Evolutionary conservation across 2,329 filamentous ascomycete genomes (phyloP), one percentile per base, ranked within the genome.

Genomic region (Aspergillus terreus): DNA sequence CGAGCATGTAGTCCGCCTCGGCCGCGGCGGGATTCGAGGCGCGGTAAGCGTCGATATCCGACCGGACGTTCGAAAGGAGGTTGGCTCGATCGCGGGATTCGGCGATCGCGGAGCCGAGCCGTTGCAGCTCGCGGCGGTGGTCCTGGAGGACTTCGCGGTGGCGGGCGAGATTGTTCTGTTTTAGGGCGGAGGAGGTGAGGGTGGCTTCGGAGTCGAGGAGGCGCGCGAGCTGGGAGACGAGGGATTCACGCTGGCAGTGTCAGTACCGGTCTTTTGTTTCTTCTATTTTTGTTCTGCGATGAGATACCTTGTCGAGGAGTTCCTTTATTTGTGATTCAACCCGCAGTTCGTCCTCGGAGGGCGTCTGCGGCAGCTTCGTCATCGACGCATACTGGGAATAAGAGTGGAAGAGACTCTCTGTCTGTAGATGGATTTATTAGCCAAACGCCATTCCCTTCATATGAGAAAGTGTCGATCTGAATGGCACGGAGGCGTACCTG

Each of bases 1-100:
- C 87, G 25, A 99, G 81, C 92, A 99, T 96, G 77, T 97, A 99
- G 55, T 99, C 92, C 44, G 90, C 90, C 75, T 97, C 94, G 49
- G 86, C 88, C 2, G 85, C 84, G 61, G 83, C 88, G 7, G 90
- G 89, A 68, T 95, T 94, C 51, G 83, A 84, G 46, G 86, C 83
- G 49, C 88, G 88, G 76, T 96, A 96, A 49, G 90, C 85, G 70
- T 90, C 82, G 71, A 97, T 97, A 70, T 99, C 94, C 63, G 87
- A 88, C 57, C 90, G 88, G 45, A 99, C 91, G 65, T 90, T 94
- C 48, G 86, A 87, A 50, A 99, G 84, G 30, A 99, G 84, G 71
- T 97, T 96, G 51, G 89, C 88, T 58, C 91, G 86, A 71, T 95
- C 86, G 65, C 94, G 88, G 45, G 89, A 85, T 61, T 92, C 86